Conservation (phyloP, 768 basidiomycete species). For the Auricularia auricula-judae region DNA sequence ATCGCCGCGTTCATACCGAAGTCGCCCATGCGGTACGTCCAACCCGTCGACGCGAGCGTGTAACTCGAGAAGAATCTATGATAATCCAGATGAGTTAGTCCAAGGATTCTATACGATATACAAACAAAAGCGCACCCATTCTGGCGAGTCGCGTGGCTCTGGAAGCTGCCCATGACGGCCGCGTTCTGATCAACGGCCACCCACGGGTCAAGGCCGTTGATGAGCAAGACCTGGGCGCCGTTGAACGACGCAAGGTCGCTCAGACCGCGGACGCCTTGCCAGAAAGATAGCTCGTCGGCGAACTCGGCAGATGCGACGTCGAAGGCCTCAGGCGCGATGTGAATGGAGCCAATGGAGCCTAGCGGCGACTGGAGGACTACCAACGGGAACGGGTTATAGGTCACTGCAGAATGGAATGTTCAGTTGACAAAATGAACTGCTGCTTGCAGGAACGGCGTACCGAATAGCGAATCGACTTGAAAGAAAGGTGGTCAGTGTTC, state of each 20-base stretch:
- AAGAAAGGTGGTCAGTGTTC: neutral
- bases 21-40: slow-evolving; percentile 26
- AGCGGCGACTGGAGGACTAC: slow-evolving; percentile 2
- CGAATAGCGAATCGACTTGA: neutral
- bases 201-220: slow-evolving; percentile 41
- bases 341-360: neutral
- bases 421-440: neutral
- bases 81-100: no score
- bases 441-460: neutral
- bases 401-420: neutral
- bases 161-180: slow-evolving; percentile 38
- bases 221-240: slow-evolving; percentile 43
- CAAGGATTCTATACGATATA: neutral
- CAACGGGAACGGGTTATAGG: slow-evolving; percentile 5
- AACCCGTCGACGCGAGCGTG: slow-evolving; percentile 15
- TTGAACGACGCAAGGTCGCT: slow-evolving; percentile 16
- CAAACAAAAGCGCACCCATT: slow-evolving; percentile 14
- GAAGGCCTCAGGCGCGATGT: slow-evolving; percentile 5
- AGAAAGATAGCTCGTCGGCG: slow-evolving; percentile 32
- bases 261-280: slow-evolving; percentile 13
- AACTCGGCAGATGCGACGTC: slow-evolving; percentile 11
- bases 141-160: slow-evolving; percentile 34
- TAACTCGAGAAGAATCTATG: slow-evolving; percentile 26
- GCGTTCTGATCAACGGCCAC: slow-evolving; percentile 42
- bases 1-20: slow-evolving; percentile 35